Evolutionary conservation across 495 filamentous ascomycete genomes (phyloP).

Genomic region (Aspergillus campestris): DNA sequence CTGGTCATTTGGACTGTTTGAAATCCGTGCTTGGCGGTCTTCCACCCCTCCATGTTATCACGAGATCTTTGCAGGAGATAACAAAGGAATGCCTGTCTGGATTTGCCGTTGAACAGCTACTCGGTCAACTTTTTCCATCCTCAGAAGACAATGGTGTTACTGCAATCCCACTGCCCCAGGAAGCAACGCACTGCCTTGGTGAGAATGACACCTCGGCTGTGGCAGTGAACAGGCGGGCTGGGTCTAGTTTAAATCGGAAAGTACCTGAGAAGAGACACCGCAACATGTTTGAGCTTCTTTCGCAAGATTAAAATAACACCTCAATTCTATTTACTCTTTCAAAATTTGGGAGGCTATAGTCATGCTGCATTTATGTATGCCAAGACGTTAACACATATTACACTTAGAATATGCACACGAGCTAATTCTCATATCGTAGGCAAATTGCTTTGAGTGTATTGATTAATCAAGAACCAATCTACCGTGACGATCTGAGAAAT

Average conservation of each 20-base stretch:
- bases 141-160: not conserved
- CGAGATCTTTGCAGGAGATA: constrained; percentile 18
- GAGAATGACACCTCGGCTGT: too few relatives aligned
- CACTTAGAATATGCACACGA: too few relatives aligned
- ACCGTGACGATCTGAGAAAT: constrained; percentile 63
- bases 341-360: not conserved
- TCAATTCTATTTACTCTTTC: not conserved
- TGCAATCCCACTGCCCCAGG: not conserved
- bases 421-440: not conserved
- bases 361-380: not conserved
- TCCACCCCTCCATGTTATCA: constrained; percentile 27
- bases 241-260: not conserved
- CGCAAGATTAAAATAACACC: constrained; percentile 2
- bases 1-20: constrained; percentile 1
- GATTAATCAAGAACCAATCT: not conserved
- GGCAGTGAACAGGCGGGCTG: too few relatives aligned
- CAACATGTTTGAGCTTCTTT: constrained; percentile 6
- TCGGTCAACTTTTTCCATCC: constrained; percentile 8
- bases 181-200: not conserved
- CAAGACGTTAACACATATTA: too few relatives aligned
- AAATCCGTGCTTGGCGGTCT: constrained; percentile 13
- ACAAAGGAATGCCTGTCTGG: constrained; percentile 5
- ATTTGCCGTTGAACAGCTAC: constrained; percentile 3
- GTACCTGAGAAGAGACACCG: not conserved
- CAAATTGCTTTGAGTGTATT: not conserved